Conservation (phyloP, 768 basidiomycete species). For the Lactarius psammicola region DNA sequence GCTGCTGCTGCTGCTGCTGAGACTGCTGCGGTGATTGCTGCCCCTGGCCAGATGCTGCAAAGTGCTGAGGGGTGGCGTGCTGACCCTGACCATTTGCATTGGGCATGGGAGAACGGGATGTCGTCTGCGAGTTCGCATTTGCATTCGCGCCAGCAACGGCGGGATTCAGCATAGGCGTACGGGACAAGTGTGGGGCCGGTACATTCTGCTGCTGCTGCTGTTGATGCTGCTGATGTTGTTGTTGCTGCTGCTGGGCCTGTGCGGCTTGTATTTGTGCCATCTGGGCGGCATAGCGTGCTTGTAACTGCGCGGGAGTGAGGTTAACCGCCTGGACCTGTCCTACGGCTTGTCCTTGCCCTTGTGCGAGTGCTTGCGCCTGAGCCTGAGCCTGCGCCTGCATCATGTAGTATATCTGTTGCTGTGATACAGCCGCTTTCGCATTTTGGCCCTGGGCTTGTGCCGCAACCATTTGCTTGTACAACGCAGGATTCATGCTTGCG, state of each 20-base stretch:
- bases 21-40: slow-evolving; percentile 22
- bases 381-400: slow-evolving; percentile 26
- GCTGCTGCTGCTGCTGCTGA: slow-evolving; percentile 18
- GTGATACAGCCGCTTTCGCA: slow-evolving; percentile 2
- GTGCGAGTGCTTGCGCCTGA: slow-evolving; percentile 28
- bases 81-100: slow-evolving; percentile 29
- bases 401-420: background rate
- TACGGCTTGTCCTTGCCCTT: slow-evolving; percentile 20
- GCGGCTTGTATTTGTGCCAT: slow-evolving; percentile 12
- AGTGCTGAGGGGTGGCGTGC: slow-evolving; percentile 18
- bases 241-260: slow-evolving; percentile 31
- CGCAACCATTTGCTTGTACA: slow-evolving; percentile 13
- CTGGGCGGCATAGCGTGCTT: slow-evolving; percentile 21
- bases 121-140: slow-evolving; percentile 19
- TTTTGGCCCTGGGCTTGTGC: slow-evolving; percentile 22
- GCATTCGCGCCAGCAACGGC: slow-evolving; percentile 1
- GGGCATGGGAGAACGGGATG: slow-evolving; percentile 26
- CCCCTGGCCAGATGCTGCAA: slow-evolving; percentile 8
- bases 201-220: slow-evolving; percentile 33
- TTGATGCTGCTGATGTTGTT: too few species aligned
- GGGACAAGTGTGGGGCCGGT: slow-evolving; percentile 26
- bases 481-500: background rate
- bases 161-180: slow-evolving; percentile 27
- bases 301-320: slow-evolving; percentile 5
- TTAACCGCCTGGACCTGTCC: slow-evolving; percentile 11